A percentile compares a stretch with the other conserved stretches of the same genome.
Conservation (phyloP, 2,329 filamentous ascomycete genomes). For the Akanthomyces dipterigenus region DNA sequence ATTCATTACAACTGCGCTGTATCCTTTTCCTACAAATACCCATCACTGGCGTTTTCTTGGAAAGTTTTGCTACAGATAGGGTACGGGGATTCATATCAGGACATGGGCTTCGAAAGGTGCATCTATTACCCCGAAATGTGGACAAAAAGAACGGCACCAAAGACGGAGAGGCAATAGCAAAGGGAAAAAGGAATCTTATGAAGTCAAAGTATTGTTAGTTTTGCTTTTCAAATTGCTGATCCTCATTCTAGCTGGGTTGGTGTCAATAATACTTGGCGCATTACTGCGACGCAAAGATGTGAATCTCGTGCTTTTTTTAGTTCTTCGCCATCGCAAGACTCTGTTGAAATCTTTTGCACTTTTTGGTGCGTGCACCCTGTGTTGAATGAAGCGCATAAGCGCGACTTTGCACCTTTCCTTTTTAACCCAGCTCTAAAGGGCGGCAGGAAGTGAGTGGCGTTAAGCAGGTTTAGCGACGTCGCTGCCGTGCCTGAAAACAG, state of each 20-base stretch:
- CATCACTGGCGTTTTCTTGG: slow-evolving; percentile 5
- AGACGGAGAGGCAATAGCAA: neutral
- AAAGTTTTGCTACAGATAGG: neutral
- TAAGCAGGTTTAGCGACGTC: too few relatives aligned
- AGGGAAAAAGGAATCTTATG: neutral
- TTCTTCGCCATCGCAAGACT: neutral
- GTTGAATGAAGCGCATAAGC: too few relatives aligned
- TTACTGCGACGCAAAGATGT: neutral
- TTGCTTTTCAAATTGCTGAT: neutral
- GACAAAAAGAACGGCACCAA: neutral
- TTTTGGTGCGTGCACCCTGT: too few relatives aligned
- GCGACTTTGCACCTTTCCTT: too few relatives aligned
- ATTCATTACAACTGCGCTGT: slow-evolving; percentile 8
- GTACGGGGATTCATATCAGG: neutral
- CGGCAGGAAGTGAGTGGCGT: too few relatives aligned
- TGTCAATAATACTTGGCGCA: neutral
- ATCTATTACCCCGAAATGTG: neutral
- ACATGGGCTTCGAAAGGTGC: neutral
- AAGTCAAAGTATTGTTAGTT: neutral
- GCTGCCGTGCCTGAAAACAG: too few relatives aligned
- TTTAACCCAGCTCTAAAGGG: too few relatives aligned
- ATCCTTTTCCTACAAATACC: slow-evolving; percentile 9
- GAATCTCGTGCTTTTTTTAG: neutral
- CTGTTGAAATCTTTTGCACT: neutral
- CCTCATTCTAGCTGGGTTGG: neutral